Percentiles rank a stretch among this genome's conserved stretches.
These are phyloP conservation scores for Albizia julibrissin DNA, from an alignment of 306 rosid species.

Conservation along the genomic window DNA sequence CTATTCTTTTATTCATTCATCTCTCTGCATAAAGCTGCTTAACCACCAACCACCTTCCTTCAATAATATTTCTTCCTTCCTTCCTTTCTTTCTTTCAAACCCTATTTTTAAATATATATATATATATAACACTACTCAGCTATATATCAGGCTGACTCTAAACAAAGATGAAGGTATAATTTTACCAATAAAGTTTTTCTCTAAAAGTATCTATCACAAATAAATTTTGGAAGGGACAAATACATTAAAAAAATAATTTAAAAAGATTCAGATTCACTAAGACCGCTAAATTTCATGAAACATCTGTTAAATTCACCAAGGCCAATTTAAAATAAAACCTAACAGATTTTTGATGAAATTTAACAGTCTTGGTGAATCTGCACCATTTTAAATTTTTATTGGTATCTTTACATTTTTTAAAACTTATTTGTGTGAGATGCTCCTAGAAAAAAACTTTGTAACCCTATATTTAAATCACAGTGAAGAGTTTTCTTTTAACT, in stretches of 20 bases:
- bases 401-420: too few relatives aligned
- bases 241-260: too few relatives aligned
- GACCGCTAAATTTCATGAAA: too few relatives aligned
- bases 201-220: too few relatives aligned
- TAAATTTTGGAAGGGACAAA: too few relatives aligned
- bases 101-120: background rate
- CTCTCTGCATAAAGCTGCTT: background rate
- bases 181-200: too few relatives aligned
- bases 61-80: background rate
- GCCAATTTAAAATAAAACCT: too few relatives aligned
- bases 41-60: background rate
- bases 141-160: background rate
- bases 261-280: too few relatives aligned
- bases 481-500: too few relatives aligned
- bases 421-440: accelerated
- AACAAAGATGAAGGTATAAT: background rate
- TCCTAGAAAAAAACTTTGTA: background rate
- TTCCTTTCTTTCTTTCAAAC: background rate
- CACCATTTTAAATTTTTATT: too few relatives aligned
- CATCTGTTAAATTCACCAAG: too few relatives aligned
- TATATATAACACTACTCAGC: background rate
- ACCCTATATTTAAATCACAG: background rate
- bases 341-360: too few relatives aligned
- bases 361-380: accelerated
- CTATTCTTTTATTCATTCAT: background rate